Conservation (phyloP, 2,329 filamentous ascomycete species). For the Colletotrichum musicola region DNA sequence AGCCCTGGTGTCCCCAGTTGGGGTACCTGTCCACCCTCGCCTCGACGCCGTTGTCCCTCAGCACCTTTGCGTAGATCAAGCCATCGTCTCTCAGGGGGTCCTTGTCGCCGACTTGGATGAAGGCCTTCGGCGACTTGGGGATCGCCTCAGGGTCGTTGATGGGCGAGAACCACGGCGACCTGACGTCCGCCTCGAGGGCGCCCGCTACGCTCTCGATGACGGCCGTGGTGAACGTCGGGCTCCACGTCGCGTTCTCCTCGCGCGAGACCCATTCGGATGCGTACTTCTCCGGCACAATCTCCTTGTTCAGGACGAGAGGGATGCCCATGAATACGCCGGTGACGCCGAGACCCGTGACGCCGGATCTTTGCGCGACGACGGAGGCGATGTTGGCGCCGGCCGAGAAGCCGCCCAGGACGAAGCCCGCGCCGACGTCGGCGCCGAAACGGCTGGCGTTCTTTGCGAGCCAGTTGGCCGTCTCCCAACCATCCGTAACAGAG, state of each 20-base stretch:
- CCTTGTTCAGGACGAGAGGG: constrained; percentile 20
- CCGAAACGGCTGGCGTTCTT: constrained; percentile 41
- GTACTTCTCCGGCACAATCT: constrained; percentile 51
- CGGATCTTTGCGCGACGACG: constrained; percentile 57
- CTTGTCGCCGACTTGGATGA: constrained; percentile 63
- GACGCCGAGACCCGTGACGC: constrained; percentile 48
- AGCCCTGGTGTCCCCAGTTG: constrained; percentile 33
- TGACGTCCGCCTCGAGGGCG: constrained; percentile 46
- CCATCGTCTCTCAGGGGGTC: constrained; percentile 66
- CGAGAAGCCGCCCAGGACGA: constrained; percentile 64
- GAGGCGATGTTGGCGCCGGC: constrained; percentile 65
- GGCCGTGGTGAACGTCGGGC: constrained; percentile 48
- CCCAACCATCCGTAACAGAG: constrained; percentile 60
- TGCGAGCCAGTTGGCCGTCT: constrained; percentile 51
- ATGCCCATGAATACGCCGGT: constrained; percentile 27
- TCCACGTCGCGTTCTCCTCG: constrained; percentile 54
- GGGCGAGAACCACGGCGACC: constrained; percentile 47
- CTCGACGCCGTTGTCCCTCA: constrained; percentile 58
- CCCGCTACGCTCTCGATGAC: constrained; percentile 45
- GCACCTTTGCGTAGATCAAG: constrained; percentile 62
- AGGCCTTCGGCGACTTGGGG: constrained; percentile 56
- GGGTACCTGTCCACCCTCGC: constrained; percentile 53
- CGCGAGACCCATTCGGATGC: constrained; percentile 52
- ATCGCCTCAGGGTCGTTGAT: constrained; percentile 49
- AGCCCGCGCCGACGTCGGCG: constrained; percentile 56